A percentile compares a stretch with the other conserved stretches of the same genome.
These are phyloP conservation scores for Isatis lusitanica DNA, from an alignment of 441 rosid species.

Conservation along the genomic window DNA sequence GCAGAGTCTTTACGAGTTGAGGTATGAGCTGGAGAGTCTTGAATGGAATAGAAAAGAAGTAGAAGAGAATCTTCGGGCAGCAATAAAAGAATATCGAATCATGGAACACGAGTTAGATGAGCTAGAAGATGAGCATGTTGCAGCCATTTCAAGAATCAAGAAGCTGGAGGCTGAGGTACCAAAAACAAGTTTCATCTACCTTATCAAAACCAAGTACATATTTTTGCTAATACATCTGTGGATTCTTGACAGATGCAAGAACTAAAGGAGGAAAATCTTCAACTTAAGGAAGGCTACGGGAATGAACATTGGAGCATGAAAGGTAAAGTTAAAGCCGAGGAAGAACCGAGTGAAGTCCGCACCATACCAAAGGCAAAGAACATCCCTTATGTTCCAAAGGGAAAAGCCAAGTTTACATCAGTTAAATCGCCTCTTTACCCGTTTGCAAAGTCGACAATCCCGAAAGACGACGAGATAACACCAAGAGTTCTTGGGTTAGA, in stretches of 20 bases:
- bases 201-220: background rate
- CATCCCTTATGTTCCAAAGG: slow-evolving; percentile 20
- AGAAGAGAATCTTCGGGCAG: slow-evolving; percentile 49
- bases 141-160: slow-evolving; percentile 52
- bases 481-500: slow-evolving; percentile 35
- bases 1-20: slow-evolving; percentile 47
- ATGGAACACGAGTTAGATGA: slow-evolving; percentile 60
- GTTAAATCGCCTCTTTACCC: slow-evolving; percentile 34
- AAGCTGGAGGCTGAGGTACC: slow-evolving; percentile 65
- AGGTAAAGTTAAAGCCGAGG: slow-evolving; percentile 29
- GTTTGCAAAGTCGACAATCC: slow-evolving; percentile 22
- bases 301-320: slow-evolving; percentile 38
- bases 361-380: slow-evolving; percentile 25
- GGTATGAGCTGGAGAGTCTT: slow-evolving; percentile 55
- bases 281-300: slow-evolving; percentile 43
- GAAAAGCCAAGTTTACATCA: slow-evolving; percentile 30
- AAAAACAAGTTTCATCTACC: background rate
- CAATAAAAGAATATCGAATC: slow-evolving; percentile 49
- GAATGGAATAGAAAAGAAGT: slow-evolving; percentile 57
- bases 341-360: slow-evolving; percentile 22
- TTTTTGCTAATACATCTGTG: background rate
- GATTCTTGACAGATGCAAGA: slow-evolving; percentile 46
- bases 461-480: slow-evolving; percentile 29
- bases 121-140: slow-evolving; percentile 67
- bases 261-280: slow-evolving; percentile 57